Percentiles rank a stretch among this genome's conserved stretches.
phyloP scores from a whole-genome alignment of 2,329 filamentous ascomycete genomes.

The Fusarium sp. region DNA sequence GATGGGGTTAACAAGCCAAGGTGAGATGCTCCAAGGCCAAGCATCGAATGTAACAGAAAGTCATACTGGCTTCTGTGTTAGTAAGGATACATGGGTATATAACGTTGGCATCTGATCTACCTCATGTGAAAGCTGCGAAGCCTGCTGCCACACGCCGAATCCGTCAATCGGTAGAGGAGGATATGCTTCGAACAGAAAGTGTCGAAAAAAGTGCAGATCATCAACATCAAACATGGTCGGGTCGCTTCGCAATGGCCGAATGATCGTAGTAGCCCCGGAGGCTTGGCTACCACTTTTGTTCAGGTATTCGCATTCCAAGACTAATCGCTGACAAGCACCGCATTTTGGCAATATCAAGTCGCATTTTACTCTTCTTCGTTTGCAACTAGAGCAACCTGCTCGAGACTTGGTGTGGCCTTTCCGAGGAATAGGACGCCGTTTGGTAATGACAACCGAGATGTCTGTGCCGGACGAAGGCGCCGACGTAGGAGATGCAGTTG shows the following conservation, averaged over 20 bases:
- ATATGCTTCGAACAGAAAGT: conserved; percentile 59
- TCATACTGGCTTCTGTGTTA: conserved; percentile 45
- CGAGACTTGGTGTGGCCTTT: conserved; percentile 50
- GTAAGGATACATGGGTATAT: not conserved
- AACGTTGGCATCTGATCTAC: conserved; percentile 36
- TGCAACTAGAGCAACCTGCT: conserved; percentile 48
- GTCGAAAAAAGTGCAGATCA: conserved; percentile 62
- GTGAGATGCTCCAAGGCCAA: conserved; percentile 53
- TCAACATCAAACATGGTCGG: conserved; percentile 50
- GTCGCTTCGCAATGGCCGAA: conserved; percentile 32
- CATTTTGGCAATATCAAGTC: conserved; percentile 50
- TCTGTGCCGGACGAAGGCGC: not conserved
- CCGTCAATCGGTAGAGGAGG: conserved; percentile 52
- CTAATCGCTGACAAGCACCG: conserved; percentile 49
- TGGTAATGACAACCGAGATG: conserved; percentile 14
- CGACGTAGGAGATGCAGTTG: conserved; percentile 5
- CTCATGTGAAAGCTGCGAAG: conserved; percentile 50
- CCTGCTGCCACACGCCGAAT: conserved; percentile 49
- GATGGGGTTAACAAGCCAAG: conserved; percentile 43
- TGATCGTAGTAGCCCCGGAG: conserved; percentile 6
- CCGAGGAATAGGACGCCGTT: conserved; percentile 46
- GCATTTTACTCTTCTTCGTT: conserved; percentile 57
- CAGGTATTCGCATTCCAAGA: conserved; percentile 49
- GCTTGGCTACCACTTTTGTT: conserved; percentile 1
- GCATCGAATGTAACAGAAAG: conserved; percentile 54